Conservation (phyloP, 805 yeast species). For the Candida awuae region DNA sequence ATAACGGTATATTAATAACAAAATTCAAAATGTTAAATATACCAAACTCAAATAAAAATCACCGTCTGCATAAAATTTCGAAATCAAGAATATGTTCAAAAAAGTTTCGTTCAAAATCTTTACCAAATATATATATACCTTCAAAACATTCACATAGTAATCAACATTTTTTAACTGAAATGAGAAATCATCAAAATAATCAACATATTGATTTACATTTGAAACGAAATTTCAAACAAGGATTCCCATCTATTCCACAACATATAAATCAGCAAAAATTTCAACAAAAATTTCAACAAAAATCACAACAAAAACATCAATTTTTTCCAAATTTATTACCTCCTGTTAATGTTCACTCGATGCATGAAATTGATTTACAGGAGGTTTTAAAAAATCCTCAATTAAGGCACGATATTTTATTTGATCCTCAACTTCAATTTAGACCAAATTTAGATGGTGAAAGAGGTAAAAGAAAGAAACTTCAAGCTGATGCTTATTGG, state of each 20-base stretch:
- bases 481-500: slow-evolving; percentile 80
- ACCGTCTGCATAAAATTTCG: slow-evolving; percentile 1
- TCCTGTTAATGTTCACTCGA: slow-evolving; percentile 73
- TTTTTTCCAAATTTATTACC: slow-evolving; percentile 36
- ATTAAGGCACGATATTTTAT: slow-evolving; percentile 83
- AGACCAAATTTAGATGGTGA: slow-evolving; percentile 90
- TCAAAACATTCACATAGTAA: slow-evolving; percentile 11
- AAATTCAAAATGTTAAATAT: slow-evolving; percentile 2
- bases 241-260: too few species aligned
- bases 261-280: too few species aligned
- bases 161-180: too few species aligned
- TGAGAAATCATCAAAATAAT: neutral
- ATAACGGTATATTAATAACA: neutral
- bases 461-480: slow-evolving; percentile 71
- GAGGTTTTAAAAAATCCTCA: slow-evolving; percentile 90
- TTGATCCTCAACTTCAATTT: slow-evolving; percentile 87
- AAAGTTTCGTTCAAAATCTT: slow-evolving; percentile 28
- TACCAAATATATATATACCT: slow-evolving; percentile 29
- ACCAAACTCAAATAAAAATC: slow-evolving; percentile 2
- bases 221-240: neutral
- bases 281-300: slow-evolving; percentile 2
- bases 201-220: neutral
- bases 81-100: slow-evolving; percentile 12
- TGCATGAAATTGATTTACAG: slow-evolving; percentile 79
- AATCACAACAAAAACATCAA: slow-evolving; percentile 4